Evolutionary conservation across 2,329 filamentous ascomycete species (phyloP), one percentile per base, ranked within the genome.

Genomic region (Aschersonia sp.): DNA sequence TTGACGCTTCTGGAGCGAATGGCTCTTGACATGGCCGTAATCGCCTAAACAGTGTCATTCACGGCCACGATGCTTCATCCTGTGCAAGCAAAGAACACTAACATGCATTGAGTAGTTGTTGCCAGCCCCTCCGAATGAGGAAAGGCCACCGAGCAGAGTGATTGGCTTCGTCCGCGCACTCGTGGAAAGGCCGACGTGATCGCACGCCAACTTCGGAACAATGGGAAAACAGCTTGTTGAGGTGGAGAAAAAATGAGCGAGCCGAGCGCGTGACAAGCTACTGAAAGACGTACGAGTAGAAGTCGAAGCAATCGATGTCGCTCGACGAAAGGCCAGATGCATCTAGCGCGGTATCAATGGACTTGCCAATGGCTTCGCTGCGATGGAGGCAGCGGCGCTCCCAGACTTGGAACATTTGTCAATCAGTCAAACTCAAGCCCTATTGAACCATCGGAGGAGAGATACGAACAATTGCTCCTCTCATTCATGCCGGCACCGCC

Each of bases 81-180:
- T 1, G 20, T 20, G 20, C 20, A 20, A 20, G 20, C 20, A 20
- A 20, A 20, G 9, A 28, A 5, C 38, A 61, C 65, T 56, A 60
- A 74, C 78, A 63, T 85, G 80, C 72, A 84, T 78, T 0, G 77
- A 81, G 51, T 85, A 85, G 48, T 84, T 84, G 52, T 85, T 85
- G 0, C 81, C 81, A 5, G 82, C 81, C 0, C 81, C 82, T 0
- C 82, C 81, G 50, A 85, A 85, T 1, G 74, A 81, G 4, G 81
- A 84, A 47, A 85, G 56, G 0, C 81, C 81, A 0, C 81, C 81
- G 0, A 85, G 66, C 0, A 84, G 60, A 0, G 78, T 82, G 28
- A 83, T 69, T 0, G 75, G 70, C 51, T 76, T 80, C 2, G 60
- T 31, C 1, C 66, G 56, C 1, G 66, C 59, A 0, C 60, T 60